phyloP scores from a whole-genome alignment of 768 basidiomycete genomes.

The Tylopilus vinaceipallidus region DNA sequence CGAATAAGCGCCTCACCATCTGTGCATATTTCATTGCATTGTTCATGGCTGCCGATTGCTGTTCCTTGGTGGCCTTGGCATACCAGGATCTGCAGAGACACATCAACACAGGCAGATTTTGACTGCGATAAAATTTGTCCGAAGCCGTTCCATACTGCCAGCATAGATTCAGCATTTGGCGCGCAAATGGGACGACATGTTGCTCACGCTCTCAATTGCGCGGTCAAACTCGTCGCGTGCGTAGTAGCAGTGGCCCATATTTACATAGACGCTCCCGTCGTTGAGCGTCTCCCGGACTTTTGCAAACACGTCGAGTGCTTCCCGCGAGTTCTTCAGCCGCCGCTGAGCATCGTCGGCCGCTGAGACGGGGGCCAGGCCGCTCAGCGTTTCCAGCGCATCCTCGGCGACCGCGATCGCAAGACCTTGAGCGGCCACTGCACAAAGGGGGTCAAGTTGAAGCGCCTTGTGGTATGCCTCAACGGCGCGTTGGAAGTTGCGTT shows the following conservation, averaged over 20 bases:
- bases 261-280: constrained; percentile 85
- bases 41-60: constrained; percentile 77
- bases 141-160: constrained; percentile 90
- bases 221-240: constrained; percentile 91
- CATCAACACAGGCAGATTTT: constrained; percentile 72
- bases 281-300: constrained; percentile 86
- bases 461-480: constrained; percentile 95
- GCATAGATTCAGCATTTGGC: not conserved
- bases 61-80: constrained; percentile 88
- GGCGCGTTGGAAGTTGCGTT: constrained; percentile 71
- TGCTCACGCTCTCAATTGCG: constrained; percentile 89
- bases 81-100: constrained; percentile 94
- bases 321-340: constrained; percentile 71
- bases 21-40: constrained; percentile 85
- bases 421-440: constrained; percentile 93
- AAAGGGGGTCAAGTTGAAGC: constrained; percentile 75
- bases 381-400: constrained; percentile 73
- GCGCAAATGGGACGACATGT: not conserved
- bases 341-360: constrained; percentile 63
- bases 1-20: constrained; percentile 43
- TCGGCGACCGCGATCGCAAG: constrained; percentile 93
- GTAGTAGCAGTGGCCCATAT: constrained; percentile 96
- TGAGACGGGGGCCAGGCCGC: constrained; percentile 47
- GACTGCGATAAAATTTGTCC: constrained; percentile 67
- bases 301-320: constrained; percentile 86